Evolutionary conservation across 2,329 filamentous ascomycete genomes (phyloP).

Genomic region (Aspergillus cejpii): DNA sequence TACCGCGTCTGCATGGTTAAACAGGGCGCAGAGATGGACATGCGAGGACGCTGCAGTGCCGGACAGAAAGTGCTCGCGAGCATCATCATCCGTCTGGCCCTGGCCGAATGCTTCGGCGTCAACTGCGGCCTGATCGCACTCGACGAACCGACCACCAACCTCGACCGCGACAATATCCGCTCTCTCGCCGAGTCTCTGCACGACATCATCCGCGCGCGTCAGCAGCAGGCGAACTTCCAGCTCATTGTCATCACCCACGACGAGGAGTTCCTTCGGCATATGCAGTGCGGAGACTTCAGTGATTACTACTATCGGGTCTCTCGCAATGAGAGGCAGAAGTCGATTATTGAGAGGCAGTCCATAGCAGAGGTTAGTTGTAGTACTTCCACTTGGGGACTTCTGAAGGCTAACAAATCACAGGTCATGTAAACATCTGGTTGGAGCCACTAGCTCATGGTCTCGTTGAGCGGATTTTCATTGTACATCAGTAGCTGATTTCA

Average conservation of each 20-base stretch:
- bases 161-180: conserved; percentile 90
- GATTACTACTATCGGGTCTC: conserved; percentile 87
- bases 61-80: conserved; percentile 94
- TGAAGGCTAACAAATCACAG: not conserved
- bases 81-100: conserved; percentile 93
- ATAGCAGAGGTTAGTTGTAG: conserved; percentile 47
- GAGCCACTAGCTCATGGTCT: too few relatives aligned
- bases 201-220: conserved; percentile 75
- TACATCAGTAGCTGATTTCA: not conserved
- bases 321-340: conserved; percentile 78
- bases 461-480: too few relatives aligned
- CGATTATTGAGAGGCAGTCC: conserved; percentile 64
- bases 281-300: conserved; percentile 89
- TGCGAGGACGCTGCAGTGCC: conserved; percentile 94
- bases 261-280: conserved; percentile 86
- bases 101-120: conserved; percentile 92
- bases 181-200: conserved; percentile 78
- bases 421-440: not conserved
- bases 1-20: conserved; percentile 98
- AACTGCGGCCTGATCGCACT: conserved; percentile 95
- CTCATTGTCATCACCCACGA: conserved; percentile 98
- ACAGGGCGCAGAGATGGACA: conserved; percentile 96
- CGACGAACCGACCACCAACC: conserved; percentile 95
- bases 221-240: conserved; percentile 90
- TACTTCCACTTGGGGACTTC: too few relatives aligned